Base-by-base conservation (phyloP, 495 filamentous ascomycete genomes). In the Neurospora sp. region DNA sequence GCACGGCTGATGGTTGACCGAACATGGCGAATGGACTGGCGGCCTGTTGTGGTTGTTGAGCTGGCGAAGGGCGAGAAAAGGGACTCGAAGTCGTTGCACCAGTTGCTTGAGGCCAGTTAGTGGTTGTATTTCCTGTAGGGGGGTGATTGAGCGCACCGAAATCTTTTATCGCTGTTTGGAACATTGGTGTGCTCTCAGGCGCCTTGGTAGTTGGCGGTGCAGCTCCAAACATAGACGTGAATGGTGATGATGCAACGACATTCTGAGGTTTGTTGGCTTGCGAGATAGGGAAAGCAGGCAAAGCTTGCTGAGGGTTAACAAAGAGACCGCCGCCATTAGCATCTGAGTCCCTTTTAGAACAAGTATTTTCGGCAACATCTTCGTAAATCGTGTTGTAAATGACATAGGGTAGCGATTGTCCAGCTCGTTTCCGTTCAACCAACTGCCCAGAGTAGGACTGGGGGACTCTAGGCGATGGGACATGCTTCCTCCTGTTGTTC, bases 351-450 rank as follows among this genome's bases (percentile, higher is more conserved):
- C n/a, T 44, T 2, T 41, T 22, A 4, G 41, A 61, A 8, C 71
- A 9, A 37, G 41, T 71, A 35, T 72, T 68, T 9, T 71, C 68
- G 4, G 48, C 5, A 41, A 71, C 14, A 20, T 78, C 70, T 69
- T 85, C 83, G 71, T 77, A 86, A 39, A 87, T 80, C 7, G 84
- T 85, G 10, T 80, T 75, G 73, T 84, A 82, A 35, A 88, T 85
- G 27, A 83, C 79, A 61, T 81, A 76, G 3, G 83, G 73, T 3
- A 87, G 73, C 31, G 84, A 79, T 70, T 79, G 77, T 37, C 77
- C 75, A 2, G 74, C 80, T 38, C 86, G 83, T 74, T 88, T 88
- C 70, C 78, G 74, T 76, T 88, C 86, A 20, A 88, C 84, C 18
- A 87, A 68, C 48, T 76, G 53, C 9, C 76, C 73, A 1, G 85